Evolutionary conservation across 2,329 filamentous ascomycete genomes (phyloP).

Genomic region (Arachnopeziza araneosa): DNA sequence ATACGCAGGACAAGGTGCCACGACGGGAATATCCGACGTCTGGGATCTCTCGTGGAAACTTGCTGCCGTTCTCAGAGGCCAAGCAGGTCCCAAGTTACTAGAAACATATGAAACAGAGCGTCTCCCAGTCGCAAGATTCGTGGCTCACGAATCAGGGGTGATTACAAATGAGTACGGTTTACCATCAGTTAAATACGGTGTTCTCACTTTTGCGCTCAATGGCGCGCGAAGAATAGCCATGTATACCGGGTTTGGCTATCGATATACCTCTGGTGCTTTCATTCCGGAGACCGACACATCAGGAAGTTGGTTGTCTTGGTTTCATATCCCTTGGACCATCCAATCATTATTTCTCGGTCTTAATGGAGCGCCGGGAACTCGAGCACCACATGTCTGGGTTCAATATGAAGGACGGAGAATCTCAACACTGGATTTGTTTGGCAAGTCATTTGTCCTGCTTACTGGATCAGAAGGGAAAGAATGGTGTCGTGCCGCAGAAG

Average conservation of each 20-base stretch:
- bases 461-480: constrained; percentile 16
- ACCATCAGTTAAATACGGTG: constrained; percentile 1
- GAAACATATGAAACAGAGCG: constrained; percentile 37
- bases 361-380: constrained; percentile 28
- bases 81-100: constrained; percentile 25
- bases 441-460: constrained; percentile 27
- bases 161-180: constrained; percentile 13
- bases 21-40: constrained; percentile 35
- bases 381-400: constrained; percentile 32
- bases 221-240: constrained; percentile 3
- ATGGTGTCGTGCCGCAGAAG: constrained; percentile 14
- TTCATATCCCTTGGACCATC: constrained; percentile 27
- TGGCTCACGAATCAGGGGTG: constrained; percentile 7
- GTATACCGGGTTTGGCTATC: constrained; percentile 13
- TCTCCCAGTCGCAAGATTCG: constrained; percentile 29
- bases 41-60: constrained; percentile 41
- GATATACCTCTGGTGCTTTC: constrained; percentile 8
- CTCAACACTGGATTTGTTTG: constrained; percentile 30
- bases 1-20: constrained; percentile 39
- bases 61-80: constrained; percentile 28
- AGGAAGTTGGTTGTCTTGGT: constrained; percentile 8
- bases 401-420: constrained; percentile 20
- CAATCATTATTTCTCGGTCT: constrained; percentile 22
- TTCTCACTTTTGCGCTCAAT: neutral
- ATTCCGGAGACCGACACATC: constrained; percentile 7